A percentile compares a stretch with the other conserved stretches of the same genome.
Evolutionary conservation across 1,139 yeast species (phyloP).

Genomic region (Eremothecium sinecaudum): DNA sequence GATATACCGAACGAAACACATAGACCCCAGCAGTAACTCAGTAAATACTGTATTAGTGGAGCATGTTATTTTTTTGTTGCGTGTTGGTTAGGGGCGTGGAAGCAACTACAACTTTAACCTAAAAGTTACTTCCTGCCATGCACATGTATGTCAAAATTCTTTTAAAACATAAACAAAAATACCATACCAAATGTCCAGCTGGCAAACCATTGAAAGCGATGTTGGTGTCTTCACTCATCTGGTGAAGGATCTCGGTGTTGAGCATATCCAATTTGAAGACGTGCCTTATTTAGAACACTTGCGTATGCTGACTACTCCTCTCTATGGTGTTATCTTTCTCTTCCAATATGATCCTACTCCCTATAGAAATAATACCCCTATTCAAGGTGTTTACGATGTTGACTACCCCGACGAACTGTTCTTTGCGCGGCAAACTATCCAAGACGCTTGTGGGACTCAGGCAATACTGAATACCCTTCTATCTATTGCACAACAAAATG

Average conservation of each 20-base stretch:
- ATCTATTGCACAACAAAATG: conserved; percentile 24
- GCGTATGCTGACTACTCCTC: conserved; percentile 30
- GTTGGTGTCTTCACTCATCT: conserved; percentile 67
- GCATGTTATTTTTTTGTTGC: too few species aligned
- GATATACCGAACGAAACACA: too few species aligned
- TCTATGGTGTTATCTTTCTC: conserved; percentile 54
- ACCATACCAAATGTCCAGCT: conserved; percentile 30
- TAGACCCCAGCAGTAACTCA: too few species aligned
- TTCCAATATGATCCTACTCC: conserved; percentile 49
- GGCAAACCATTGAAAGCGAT: conserved; percentile 69
- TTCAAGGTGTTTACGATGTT: conserved; percentile 39
- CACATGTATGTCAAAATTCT: too few species aligned
- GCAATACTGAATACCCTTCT: conserved; percentile 56
- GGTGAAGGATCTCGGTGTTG: conserved; percentile 48
- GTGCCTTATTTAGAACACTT: conserved; percentile 46
- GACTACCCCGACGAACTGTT: conserved; percentile 36
- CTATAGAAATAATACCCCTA: conserved; percentile 29
- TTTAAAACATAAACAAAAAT: too few species aligned
- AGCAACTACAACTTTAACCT: too few species aligned
- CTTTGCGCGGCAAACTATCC: conserved; percentile 59
- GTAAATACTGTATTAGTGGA: too few species aligned
- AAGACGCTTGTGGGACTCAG: conserved; percentile 71
- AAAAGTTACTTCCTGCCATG: too few species aligned
- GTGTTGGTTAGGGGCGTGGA: too few species aligned
- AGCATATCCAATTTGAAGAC: conserved; percentile 52